Evolutionary conservation across 441 rosid species (phyloP).

Genomic region (Euphorbia celastroides): DNA sequence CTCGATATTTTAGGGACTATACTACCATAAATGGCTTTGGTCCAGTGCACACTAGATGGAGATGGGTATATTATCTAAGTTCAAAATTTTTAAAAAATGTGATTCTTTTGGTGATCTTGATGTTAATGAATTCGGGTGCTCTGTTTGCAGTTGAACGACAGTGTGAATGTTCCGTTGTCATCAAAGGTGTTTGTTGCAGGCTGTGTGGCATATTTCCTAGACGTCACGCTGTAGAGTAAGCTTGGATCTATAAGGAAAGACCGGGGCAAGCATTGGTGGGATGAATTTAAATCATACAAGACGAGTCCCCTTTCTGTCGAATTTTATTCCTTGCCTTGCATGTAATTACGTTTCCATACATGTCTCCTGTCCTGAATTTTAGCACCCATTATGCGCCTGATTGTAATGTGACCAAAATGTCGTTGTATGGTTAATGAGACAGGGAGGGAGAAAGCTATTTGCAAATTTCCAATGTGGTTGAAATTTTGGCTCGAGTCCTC

Average conservation of each 20-base stretch:
- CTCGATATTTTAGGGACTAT: slow-evolving; percentile 92
- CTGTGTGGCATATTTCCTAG: slow-evolving; percentile 69
- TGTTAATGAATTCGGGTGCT: no score
- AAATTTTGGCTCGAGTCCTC: no score
- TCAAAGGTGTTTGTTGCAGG: slow-evolving; percentile 94
- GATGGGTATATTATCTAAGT: slow-evolving; percentile 59
- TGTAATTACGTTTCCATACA: no score
- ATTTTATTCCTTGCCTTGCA: slow-evolving; percentile 90
- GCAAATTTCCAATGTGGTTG: no score
- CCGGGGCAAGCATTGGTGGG: slow-evolving; percentile 99
- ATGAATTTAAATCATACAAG: slow-evolving; percentile 62
- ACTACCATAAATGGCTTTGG: slow-evolving; percentile 80
- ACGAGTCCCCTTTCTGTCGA: slow-evolving; percentile 69
- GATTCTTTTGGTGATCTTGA: no score
- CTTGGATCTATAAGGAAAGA: slow-evolving; percentile 61
- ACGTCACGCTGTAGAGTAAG: slow-evolving; percentile 65
- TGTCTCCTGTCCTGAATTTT: no score
- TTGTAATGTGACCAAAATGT: no score
- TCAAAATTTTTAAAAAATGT: background rate
- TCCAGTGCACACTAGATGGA: slow-evolving; percentile 72
- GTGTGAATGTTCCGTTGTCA: slow-evolving; percentile 79
- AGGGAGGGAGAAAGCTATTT: no score
- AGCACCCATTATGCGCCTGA: no score
- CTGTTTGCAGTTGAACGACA: slow-evolving; percentile 78
- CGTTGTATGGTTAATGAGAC: no score